Base-by-base conservation (phyloP, 495 filamentous ascomycete species). In the Pseudomonodictys pantanalensis region DNA sequence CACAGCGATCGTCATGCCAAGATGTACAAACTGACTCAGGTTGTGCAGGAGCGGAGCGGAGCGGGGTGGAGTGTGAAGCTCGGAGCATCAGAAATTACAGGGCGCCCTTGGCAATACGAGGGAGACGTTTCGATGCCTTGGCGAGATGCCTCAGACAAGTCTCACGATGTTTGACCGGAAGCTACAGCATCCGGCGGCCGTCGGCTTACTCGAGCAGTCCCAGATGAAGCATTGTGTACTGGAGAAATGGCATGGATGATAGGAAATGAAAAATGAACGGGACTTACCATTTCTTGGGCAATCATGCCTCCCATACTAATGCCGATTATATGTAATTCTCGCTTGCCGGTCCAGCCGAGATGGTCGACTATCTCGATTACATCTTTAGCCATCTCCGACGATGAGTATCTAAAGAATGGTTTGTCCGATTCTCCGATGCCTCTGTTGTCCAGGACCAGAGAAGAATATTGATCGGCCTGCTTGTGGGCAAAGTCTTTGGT, bases 231-330 rank as follows among this genome's bases (percentile, higher is more conserved):
- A 56, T 48, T 30, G 26, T 38, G 45, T 39, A 44, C 38, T 55
- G 44, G 52, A 50, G 47, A 58, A 39, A 3, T 25, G n/a, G 2
- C 56, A 32, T 45, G 38, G 32, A 44, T 25, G 17, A 10, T 28
- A 38, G 22, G 28, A 56, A 62, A 53, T n/a, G 42, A 50, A 26
- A 11, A 18, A n/a, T n/a, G n/a, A 23, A 50, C 26, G 30, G 29
- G 32, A 56, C 72, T 52, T 73, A 82, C 81, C 38, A 89, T 64
- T 71, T 95, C 90, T 73, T 95, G 90, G 12, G 87, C 84, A 68
- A 95, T 93, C 90, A 95, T 95, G 62, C 91, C 88, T 53, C 88
- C 88, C 75, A 92, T 84, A 42, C 82, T 86, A 28, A 89, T 81
- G 41, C 90, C 90, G 45, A 90, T 76, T 24, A 93, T 69, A 71